Conservation (phyloP, 2,329 filamentous ascomycete genomes). For the Epichloe elymi region DNA sequence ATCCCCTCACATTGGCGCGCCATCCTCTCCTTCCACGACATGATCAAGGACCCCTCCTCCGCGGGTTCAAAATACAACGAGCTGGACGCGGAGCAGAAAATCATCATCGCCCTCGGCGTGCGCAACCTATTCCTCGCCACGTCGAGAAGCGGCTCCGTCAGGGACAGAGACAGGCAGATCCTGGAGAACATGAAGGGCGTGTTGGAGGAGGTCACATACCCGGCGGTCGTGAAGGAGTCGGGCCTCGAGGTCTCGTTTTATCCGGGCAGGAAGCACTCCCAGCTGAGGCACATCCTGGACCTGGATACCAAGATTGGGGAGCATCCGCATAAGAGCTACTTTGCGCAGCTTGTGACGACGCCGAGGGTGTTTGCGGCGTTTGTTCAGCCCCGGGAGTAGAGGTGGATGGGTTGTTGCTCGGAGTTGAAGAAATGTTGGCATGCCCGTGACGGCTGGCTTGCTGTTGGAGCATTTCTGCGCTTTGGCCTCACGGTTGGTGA, state of each 20-base stretch:
- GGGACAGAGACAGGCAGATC: conserved; percentile 4
- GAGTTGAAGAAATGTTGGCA: too few species aligned
- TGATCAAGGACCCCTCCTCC: conserved; percentile 1
- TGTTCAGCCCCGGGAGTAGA: conserved; percentile 1
- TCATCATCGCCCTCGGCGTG: conserved; percentile 5
- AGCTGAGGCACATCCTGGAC: conserved; percentile 3
- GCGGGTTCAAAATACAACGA: background rate
- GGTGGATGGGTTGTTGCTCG: background rate
- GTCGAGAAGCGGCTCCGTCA: background rate
- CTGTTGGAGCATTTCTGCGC: too few species aligned
- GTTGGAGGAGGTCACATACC: background rate
- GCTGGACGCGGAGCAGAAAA: conserved; percentile 3
- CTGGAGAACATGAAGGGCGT: conserved; percentile 2
- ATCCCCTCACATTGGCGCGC: conserved; percentile 1
- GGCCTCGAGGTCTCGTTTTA: conserved; percentile 4
- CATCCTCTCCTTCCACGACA: conserved; percentile 5
- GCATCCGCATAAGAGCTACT: conserved; percentile 1
- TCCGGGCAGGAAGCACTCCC: background rate
- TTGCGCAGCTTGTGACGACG: conserved; percentile 3
- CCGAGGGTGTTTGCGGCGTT: conserved; percentile 8
- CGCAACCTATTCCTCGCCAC: conserved; percentile 6
- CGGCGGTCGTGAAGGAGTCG: background rate
- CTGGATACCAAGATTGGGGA: conserved; percentile 3
- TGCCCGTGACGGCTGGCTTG: too few species aligned
- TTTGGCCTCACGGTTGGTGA: too few species aligned